Base-by-base conservation (phyloP, 371 early-diverging fungal genomes). In the Choanephora cucurbitarum region DNA sequence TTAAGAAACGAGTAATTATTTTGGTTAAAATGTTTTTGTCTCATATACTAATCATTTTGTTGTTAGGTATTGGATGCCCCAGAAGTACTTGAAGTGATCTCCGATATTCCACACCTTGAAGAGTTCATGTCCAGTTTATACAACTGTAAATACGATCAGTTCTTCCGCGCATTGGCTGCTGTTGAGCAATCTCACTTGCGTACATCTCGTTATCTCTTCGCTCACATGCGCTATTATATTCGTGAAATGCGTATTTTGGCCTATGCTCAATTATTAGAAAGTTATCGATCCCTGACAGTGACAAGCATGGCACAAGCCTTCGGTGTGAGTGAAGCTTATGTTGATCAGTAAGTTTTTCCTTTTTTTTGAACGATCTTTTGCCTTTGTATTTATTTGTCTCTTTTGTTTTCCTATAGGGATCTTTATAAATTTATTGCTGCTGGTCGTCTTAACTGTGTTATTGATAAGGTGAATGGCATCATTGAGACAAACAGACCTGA, bases 191-290 rank as follows among this genome's bases (percentile, higher is more conserved):
- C 57, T n/a, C 80, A 80, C 56, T 53, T 81, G 10, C 72, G 70
- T 41, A 75, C 72, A 18, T 83, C 72, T 48, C 78, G 90, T 58
- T 90, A 88, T 56, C 79, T 97, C 21, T 78, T 75, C 75, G 77
- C 88, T 21, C 99, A 99, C 64, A 86, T 86, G 75, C 86, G 88
- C 7, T 98, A 81, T 78, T 96, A 94, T 66, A 91, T 93, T 14
- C 93, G 96, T 42, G 99, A 99, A 70, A 97, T 99, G 98, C 92
- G 97, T 62, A 95, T 99, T 51, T 86, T 91, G 37, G 95, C 91
- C 39, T 99, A 99, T 77, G 89, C 92, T 17, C 99, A 99, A 75
- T 77, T 99, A 37, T 82, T 99, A 34, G 94, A 99, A 63, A 97
- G 97, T 32, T 99, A 99, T 73, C 83, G 96, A 64, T 92, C 92